Evolutionary conservation across 768 basidiomycete species (phyloP).

Genomic region (Sporobolomyces pararoseus): DNA sequence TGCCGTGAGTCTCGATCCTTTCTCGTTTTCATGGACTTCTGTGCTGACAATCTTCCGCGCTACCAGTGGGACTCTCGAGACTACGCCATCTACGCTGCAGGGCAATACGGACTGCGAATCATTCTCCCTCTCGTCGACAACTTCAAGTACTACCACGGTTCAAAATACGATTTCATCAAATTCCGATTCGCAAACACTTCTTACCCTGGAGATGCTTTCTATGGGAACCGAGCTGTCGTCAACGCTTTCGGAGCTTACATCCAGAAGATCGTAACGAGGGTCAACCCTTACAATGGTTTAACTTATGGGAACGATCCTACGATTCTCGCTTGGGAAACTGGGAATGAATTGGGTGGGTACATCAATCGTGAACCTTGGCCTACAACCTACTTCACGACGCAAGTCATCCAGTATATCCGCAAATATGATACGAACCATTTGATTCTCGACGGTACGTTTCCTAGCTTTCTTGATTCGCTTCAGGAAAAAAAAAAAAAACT

Average conservation of each 20-base stretch:
- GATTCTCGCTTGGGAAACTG: slow-evolving; percentile 44
- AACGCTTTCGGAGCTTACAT: slow-evolving; percentile 31
- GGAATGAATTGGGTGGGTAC: slow-evolving; percentile 44
- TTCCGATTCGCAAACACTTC: slow-evolving; percentile 22
- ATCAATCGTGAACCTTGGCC: slow-evolving; percentile 33
- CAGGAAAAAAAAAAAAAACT: background rate
- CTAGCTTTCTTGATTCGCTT: background rate
- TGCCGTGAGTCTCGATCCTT: slow-evolving; percentile 24
- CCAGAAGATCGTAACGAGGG: slow-evolving; percentile 20
- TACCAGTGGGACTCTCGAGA: slow-evolving; percentile 21
- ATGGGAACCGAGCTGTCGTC: slow-evolving; percentile 24
- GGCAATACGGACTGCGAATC: slow-evolving; percentile 39
- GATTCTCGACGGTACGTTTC: slow-evolving; percentile 26
- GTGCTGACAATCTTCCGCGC: no score
- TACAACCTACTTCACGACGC: slow-evolving; percentile 11
- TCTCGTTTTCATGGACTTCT: no score
- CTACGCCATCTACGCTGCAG: slow-evolving; percentile 27
- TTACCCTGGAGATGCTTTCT: slow-evolving; percentile 35
- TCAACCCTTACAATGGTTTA: slow-evolving; percentile 42
- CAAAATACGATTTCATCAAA: slow-evolving; percentile 39
- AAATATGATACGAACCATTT: slow-evolving; percentile 13
- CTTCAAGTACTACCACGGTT: slow-evolving; percentile 36
- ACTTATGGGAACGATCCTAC: slow-evolving; percentile 40
- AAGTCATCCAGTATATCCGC: background rate
- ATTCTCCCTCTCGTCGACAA: slow-evolving; percentile 39